phyloP scores from a whole-genome alignment of 2,329 filamentous ascomycete species.

The Thyridium curvatum region DNA sequence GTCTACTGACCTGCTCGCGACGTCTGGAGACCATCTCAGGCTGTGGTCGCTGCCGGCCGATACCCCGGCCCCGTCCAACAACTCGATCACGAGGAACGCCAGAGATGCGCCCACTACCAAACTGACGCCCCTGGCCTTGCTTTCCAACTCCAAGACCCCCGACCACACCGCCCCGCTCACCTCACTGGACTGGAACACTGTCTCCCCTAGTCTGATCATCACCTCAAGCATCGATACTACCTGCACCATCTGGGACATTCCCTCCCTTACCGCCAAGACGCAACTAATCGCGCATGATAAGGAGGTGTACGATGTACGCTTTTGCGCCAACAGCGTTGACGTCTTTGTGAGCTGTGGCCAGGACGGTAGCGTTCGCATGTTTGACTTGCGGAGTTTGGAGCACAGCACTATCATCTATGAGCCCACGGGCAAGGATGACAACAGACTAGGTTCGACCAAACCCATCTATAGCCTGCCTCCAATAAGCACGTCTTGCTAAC shows the following conservation, averaged over 20 bases:
- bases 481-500: no score
- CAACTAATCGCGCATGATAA: constrained; percentile 98
- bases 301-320: constrained; percentile 96
- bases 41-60: constrained; percentile 86
- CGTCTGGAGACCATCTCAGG: constrained; percentile 88
- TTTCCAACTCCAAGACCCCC: constrained; percentile 97
- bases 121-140: constrained; percentile 81
- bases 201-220: constrained; percentile 95
- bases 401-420: constrained; percentile 99
- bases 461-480: no score
- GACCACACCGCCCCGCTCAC: constrained; percentile 96
- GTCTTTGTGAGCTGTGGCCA: constrained; percentile 97
- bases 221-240: constrained; percentile 98
- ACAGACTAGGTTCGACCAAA: no score
- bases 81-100: constrained; percentile 56
- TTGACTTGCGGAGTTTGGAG: constrained; percentile 90
- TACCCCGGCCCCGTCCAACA: constrained; percentile 54
- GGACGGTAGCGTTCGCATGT: constrained; percentile 97
- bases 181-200: constrained; percentile 95
- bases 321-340: constrained; percentile 97
- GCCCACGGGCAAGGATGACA: constrained; percentile 78
- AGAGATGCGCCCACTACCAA: constrained; percentile 62
- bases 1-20: constrained; percentile 89
- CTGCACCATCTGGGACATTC: constrained; percentile 99
- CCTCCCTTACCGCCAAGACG: constrained; percentile 93